A percentile compares a stretch with the other conserved stretches of the same genome.
These are phyloP conservation scores for Epichloe elymi DNA, from an alignment of 2,329 filamentous ascomycete genomes.

Conservation along the genomic window DNA sequence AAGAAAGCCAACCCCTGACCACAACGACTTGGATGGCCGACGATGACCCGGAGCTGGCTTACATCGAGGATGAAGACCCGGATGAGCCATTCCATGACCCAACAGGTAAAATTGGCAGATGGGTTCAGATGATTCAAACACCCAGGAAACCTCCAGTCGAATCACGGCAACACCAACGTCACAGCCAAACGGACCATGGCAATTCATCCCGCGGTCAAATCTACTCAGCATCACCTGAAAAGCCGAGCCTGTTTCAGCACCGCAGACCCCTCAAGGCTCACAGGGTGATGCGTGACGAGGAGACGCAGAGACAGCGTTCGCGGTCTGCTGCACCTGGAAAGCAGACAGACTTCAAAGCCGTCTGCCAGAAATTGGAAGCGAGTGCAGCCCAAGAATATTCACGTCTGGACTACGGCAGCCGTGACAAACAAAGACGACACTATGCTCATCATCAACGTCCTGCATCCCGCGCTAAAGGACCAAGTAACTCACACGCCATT, in stretches of 20 bases:
- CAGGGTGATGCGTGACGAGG: neutral
- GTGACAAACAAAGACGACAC: neutral
- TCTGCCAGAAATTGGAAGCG: neutral
- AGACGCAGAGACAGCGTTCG: neutral
- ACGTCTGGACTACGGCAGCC: neutral
- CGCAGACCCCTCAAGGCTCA: neutral
- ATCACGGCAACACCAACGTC: neutral
- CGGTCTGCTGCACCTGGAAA: neutral
- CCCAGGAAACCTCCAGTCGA: neutral
- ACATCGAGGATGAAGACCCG: neutral
- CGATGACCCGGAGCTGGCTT: neutral
- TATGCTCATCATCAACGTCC: neutral
- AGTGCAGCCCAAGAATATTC: neutral
- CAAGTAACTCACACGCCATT: neutral
- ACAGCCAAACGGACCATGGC: neutral
- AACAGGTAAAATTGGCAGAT: neutral
- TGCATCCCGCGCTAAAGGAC: neutral
- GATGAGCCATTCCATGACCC: neutral
- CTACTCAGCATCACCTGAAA: neutral
- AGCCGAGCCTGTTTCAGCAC: neutral
- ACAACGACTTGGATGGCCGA: neutral
- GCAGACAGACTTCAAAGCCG: neutral
- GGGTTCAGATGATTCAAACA: slow-evolving; percentile 1
- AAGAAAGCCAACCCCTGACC: neutral
- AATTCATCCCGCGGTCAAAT: neutral